Base-by-base conservation (phyloP, 768 basidiomycete species). In the Clitopilus hobsonii region DNA sequence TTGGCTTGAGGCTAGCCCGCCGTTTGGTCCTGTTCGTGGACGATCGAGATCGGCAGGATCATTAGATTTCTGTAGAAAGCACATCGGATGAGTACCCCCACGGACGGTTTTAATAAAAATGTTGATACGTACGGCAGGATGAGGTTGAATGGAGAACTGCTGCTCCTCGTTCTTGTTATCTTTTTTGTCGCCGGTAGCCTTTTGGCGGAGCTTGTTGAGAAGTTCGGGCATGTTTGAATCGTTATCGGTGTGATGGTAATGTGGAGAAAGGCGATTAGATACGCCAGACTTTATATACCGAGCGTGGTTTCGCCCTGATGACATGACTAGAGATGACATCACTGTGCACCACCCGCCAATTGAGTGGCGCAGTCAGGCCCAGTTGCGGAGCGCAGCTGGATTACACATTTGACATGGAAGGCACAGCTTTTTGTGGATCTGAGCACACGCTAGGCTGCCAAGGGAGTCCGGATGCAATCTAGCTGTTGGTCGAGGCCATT, bases 91-190 rank as follows among this genome's bases (percentile, higher is more conserved):
- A 64, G 66, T 5, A 54, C 3, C 38, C 38, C 38, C 18, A 23
- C 0, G 13, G 3, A 28, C 28, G 27, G n/a, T n/a, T 4, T n/a
- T 36, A 11, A 36, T 2, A 6, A 16, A 16, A 54, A 49, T 24
- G 16, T 47, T 49, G 36, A 5, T 30, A 62, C 74, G 32, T 55
- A 77, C 77, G 60, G 78, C 76, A 18, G 76, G 78, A 54, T 78
- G 75, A 20, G 78, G 78, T 52, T 71, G 66, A 49, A 75, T 79
- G 36, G 56, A 64, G 62, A 60, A 63, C 55, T 45, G 41, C 22
- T 45, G 41, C 22, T 45, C 41, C 14, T 20, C 18, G 10, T 45
- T 45, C 10, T 45, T 11, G 18, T 45, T 20, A 20, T 23, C 41
- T 10, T 18, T 18, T 20, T 20, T 45, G n/a, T 45, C 22, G 41